A percentile compares a stretch with the other conserved stretches of the same genome.
Conservation (phyloP, 75 land plant species). For the Cryptomeria japonica region DNA sequence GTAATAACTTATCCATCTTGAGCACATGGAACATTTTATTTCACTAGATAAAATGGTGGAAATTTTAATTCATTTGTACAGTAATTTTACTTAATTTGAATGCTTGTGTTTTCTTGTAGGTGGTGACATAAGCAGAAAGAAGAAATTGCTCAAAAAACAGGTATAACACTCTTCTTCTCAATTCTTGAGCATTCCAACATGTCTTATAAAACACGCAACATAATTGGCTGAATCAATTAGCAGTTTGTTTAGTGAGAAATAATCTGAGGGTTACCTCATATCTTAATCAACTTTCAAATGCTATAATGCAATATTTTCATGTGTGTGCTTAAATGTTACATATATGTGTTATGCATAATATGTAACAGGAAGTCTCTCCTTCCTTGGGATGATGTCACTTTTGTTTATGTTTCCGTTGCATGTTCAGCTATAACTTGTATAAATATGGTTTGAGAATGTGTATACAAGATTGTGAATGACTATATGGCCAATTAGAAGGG, state of each 20-base stretch:
- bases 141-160: conserved; percentile 96
- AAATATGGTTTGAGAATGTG: not conserved
- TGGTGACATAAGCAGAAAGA: conserved; percentile 93
- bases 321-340: not conserved
- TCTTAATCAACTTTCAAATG: not conserved
- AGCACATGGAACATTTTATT: not conserved
- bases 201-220: not conserved
- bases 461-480: not conserved
- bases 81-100: not conserved
- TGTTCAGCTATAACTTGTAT: too few species aligned
- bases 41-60: not conserved
- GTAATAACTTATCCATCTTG: not conserved
- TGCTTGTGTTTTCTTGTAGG: conserved; percentile 43
- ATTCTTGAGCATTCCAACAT: not conserved
- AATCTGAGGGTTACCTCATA: not conserved
- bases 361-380: not conserved
- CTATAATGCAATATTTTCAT: not conserved
- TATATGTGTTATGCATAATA: not conserved
- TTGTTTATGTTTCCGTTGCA: too few species aligned
- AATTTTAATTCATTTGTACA: not conserved
- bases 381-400: not conserved
- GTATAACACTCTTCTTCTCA: conserved; percentile 22
- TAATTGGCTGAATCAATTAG: not conserved
- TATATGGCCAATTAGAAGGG: not conserved
- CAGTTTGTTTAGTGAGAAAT: not conserved